A percentile compares a stretch with the other conserved stretches of the same genome.
phyloP scores from a whole-genome alignment of 495 filamentous ascomycete species.

The Lophium mytilinum region DNA sequence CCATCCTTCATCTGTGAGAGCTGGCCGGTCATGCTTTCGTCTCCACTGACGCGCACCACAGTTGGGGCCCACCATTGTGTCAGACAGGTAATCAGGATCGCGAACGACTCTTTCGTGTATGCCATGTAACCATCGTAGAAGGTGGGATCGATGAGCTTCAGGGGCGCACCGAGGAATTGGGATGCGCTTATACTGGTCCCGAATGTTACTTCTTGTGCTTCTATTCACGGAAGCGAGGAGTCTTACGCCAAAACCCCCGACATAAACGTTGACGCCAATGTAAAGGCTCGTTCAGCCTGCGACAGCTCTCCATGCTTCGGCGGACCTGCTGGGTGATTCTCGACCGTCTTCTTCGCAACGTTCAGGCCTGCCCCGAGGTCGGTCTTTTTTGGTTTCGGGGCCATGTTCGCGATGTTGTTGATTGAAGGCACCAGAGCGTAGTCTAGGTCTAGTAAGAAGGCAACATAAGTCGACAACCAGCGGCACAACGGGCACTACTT shows the following conservation, averaged over 20 bases:
- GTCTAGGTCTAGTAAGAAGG: too few species aligned
- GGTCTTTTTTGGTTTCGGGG: constrained; percentile 13
- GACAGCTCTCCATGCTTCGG: constrained; percentile 31
- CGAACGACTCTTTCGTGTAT: constrained; percentile 38
- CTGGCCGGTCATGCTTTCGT: constrained; percentile 35
- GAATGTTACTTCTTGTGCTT: not conserved
- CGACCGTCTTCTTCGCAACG: constrained; percentile 28
- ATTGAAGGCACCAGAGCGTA: not conserved
- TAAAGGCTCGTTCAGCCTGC: constrained; percentile 36
- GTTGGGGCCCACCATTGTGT: constrained; percentile 39
- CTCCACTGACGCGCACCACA: constrained; percentile 34
- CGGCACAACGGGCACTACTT: not conserved
- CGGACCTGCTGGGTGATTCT: constrained; percentile 32
- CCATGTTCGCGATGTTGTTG: not conserved
- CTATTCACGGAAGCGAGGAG: not conserved
- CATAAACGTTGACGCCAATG: constrained; percentile 34
- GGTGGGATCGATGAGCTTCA: constrained; percentile 34
- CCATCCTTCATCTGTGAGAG: constrained; percentile 33
- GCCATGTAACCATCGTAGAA: constrained; percentile 39
- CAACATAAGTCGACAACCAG: not conserved
- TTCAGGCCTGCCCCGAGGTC: constrained; percentile 27
- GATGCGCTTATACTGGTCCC: constrained; percentile 32
- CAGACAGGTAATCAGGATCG: constrained; percentile 36
- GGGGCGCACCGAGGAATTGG: constrained; percentile 35
- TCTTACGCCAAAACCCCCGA: constrained; percentile 34